A percentile compares a stretch with the other conserved stretches of the same genome.
phyloP scores from a whole-genome alignment of 768 basidiomycete species.

The Clitopilus passeckerianus region DNA sequence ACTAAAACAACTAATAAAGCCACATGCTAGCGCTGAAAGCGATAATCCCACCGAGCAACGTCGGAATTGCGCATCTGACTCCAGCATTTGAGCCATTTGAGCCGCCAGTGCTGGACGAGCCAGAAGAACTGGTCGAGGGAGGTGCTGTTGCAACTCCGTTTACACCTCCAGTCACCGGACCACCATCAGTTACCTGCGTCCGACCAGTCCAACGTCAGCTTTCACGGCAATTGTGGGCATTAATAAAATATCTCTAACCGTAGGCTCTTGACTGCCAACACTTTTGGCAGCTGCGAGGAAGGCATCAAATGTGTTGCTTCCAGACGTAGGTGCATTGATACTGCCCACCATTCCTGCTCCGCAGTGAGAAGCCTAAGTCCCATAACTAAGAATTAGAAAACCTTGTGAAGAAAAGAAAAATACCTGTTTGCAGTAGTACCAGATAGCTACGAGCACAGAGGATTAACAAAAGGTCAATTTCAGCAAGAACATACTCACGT shows the following conservation, averaged over 20 bases:
- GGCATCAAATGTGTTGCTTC: slow-evolving; percentile 33
- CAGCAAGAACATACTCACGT: slow-evolving; percentile 27
- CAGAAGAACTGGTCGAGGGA: background rate
- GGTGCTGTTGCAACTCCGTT: no score
- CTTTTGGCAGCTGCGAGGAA: slow-evolving; percentile 35
- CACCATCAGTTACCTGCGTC: slow-evolving; percentile 28
- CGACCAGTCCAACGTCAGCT: background rate
- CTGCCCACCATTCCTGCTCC: slow-evolving; percentile 46
- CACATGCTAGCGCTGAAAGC: background rate
- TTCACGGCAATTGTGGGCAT: no score
- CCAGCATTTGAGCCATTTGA: background rate
- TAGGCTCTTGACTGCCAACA: slow-evolving; percentile 25
- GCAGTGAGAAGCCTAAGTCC: slow-evolving; percentile 31
- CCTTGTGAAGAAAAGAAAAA: background rate
- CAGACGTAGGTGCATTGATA: slow-evolving; percentile 44
- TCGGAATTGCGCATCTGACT: background rate
- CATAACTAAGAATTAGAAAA: background rate
- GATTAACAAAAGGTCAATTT: background rate
- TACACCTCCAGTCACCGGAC: slow-evolving; percentile 17
- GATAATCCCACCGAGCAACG: background rate
- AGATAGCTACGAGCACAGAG: slow-evolving; percentile 36
- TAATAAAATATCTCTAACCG: background rate
- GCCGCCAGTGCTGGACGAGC: background rate
- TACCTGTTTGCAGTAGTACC: slow-evolving; percentile 50
- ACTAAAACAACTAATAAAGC: background rate